Conservation (phyloP, 2,329 filamentous ascomycete genomes). For the Fusarium dlaminii region DNA sequence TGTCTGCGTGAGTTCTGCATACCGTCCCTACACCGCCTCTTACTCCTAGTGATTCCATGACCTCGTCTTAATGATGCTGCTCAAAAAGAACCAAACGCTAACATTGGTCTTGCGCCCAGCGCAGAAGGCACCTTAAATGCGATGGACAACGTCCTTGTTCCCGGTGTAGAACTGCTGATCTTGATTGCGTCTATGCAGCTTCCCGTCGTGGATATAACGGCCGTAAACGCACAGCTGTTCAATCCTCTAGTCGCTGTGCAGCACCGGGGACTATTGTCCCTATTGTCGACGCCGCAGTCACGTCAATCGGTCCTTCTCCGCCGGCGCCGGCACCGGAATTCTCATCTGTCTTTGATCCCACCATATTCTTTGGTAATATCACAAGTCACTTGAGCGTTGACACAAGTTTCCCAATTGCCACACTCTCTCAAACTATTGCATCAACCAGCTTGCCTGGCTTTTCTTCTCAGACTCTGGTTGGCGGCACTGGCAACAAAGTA, state of each 20-base stretch:
- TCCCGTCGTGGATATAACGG: not conserved
- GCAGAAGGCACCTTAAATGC: not conserved
- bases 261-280: not conserved
- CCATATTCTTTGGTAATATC: rapidly evolving
- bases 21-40: not conserved
- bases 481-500: not conserved
- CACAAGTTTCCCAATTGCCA: rapidly evolving
- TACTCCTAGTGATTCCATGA: rapidly evolving
- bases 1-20: not conserved
- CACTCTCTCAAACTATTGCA: not conserved
- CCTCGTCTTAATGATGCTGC: not conserved
- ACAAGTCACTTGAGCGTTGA: not conserved
- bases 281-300: rapidly evolving
- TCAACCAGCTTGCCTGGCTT: not conserved
- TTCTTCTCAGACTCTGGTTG: not conserved
- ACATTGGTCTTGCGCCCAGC: not conserved
- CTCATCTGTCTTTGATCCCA: not conserved
- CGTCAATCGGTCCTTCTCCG: not conserved
- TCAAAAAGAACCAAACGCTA: not conserved
- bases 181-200: not conserved
- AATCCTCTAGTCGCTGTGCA: rapidly evolving
- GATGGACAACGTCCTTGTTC: not conserved
- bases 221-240: not conserved
- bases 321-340: not conserved
- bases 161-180: not conserved